Percentiles rank a stretch among this genome's conserved stretches.
Evolutionary conservation across 2,329 filamentous ascomycete genomes (phyloP).

Genomic region (Pyricularia grisea): DNA sequence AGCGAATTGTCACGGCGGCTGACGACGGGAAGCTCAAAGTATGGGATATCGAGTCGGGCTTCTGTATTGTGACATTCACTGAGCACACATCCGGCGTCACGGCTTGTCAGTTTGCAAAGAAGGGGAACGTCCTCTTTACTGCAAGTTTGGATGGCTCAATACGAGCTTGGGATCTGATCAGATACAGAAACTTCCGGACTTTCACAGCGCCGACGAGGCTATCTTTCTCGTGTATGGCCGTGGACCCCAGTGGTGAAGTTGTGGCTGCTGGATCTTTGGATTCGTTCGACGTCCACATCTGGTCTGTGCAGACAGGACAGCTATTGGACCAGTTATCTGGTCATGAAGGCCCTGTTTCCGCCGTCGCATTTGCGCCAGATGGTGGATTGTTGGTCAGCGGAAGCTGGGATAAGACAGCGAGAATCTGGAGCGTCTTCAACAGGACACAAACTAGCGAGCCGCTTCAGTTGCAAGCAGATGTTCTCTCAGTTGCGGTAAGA

Average conservation of each 20-base stretch:
- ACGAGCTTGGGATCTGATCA: conserved; percentile 89
- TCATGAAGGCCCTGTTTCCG: conserved; percentile 88
- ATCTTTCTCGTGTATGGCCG: conserved; percentile 87
- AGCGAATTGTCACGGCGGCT: conserved; percentile 83
- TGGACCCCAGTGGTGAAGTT: conserved; percentile 95
- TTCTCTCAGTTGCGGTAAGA: conserved; percentile 76
- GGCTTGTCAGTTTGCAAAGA: conserved; percentile 87
- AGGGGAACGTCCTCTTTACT: conserved; percentile 92
- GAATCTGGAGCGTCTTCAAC: conserved; percentile 92
- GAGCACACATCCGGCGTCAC: conserved; percentile 94
- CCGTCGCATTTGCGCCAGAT: conserved; percentile 80
- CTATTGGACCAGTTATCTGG: conserved; percentile 83
- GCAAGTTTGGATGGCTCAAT: conserved; percentile 90
- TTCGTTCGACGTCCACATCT: conserved; percentile 95
- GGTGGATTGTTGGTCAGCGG: conserved; percentile 78
- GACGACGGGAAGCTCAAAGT: conserved; percentile 99
- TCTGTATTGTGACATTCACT: conserved; percentile 96
- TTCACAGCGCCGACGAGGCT: conserved; percentile 89
- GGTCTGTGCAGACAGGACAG: conserved; percentile 97
- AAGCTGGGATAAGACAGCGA: conserved; percentile 92
- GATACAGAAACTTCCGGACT: conserved; percentile 94
- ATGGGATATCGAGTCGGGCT: conserved; percentile 93
- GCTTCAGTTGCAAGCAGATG: conserved; percentile 82
- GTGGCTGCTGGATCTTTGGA: conserved; percentile 92
- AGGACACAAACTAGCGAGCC: conserved; percentile 93